A percentile compares a stretch with the other conserved stretches of the same genome.
Evolutionary conservation across 2,329 filamentous ascomycete species (phyloP).

Genomic region (Trichophaea hybrida): DNA sequence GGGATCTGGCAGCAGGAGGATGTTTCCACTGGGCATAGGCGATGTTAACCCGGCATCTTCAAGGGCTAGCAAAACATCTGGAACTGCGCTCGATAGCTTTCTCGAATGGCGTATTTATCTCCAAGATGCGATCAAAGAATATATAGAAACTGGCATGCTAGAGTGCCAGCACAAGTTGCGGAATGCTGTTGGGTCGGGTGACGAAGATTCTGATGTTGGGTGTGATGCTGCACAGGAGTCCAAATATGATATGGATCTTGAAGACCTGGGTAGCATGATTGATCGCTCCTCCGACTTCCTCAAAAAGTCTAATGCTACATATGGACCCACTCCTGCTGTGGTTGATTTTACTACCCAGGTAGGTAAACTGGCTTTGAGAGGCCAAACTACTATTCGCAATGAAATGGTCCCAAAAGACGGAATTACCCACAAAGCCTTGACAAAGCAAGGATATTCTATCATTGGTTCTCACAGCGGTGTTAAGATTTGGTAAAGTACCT

Average conservation of each 20-base stretch:
- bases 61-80: conserved; percentile 9
- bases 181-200: conserved; percentile 22
- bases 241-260: conserved; percentile 24
- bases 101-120: conserved; percentile 67
- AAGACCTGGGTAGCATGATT: conserved; percentile 26
- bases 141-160: conserved; percentile 39
- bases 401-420: conserved; percentile 91
- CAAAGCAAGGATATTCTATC: conserved; percentile 92
- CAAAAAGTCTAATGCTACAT: background rate
- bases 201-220: conserved; percentile 23
- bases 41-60: conserved; percentile 58
- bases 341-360: conserved; percentile 68
- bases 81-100: conserved; percentile 43
- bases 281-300: conserved; percentile 43
- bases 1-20: conserved; percentile 45
- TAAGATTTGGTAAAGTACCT: conserved; percentile 54
- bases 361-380: conserved; percentile 35
- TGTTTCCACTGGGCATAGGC: conserved; percentile 71
- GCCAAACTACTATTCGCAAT: conserved; percentile 42
- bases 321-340: conserved; percentile 43
- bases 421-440: conserved; percentile 74
- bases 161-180: conserved; percentile 47
- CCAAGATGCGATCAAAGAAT: conserved; percentile 51
- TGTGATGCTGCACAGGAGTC: conserved; percentile 21
- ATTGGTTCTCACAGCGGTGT: conserved; percentile 91